These are phyloP conservation scores for Neurospora sp. DNA, from an alignment of 495 filamentous ascomycete species.

Conservation along the genomic window DNA sequence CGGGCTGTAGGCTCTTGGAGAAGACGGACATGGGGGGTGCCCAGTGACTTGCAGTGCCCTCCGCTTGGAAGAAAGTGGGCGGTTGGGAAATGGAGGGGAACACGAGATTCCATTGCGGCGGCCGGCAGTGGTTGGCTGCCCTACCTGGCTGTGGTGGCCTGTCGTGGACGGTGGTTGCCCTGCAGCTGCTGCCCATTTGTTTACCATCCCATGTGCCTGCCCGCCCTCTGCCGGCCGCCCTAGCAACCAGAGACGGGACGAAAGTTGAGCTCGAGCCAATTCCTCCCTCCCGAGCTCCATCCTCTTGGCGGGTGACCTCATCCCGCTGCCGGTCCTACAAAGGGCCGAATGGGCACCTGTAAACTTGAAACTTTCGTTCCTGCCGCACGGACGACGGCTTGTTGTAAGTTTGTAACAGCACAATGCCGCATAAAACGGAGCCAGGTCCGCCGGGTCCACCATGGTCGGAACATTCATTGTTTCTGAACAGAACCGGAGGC, in stretches of 20 bases:
- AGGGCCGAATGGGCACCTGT: not conserved
- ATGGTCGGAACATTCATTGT: not conserved
- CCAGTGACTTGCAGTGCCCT: not conserved
- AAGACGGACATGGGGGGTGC: not conserved
- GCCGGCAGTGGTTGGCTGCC: not conserved
- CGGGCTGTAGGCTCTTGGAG: not conserved
- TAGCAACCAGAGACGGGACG: not conserved
- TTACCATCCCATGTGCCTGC: not conserved
- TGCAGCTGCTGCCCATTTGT: not conserved
- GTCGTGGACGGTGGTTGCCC: not conserved
- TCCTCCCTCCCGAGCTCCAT: not conserved
- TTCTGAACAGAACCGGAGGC: not conserved
- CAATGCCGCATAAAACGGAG: not conserved
- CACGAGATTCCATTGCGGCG: not conserved
- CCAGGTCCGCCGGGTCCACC: not conserved
- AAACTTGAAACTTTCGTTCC: not conserved
- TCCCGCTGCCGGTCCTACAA: not conserved
- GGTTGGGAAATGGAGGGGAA: not conserved
- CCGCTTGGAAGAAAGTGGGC: not conserved
- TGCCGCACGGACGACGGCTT: not conserved
- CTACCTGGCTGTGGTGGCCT: not conserved
- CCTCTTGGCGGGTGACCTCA: slow-evolving; percentile 5
- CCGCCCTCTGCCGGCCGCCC: not conserved
- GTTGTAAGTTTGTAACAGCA: not conserved
- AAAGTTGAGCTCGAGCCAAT: not conserved